These are phyloP conservation scores for Arabis alpina DNA, from an alignment of 345 rosid genomes.

Conservation along the genomic window DNA sequence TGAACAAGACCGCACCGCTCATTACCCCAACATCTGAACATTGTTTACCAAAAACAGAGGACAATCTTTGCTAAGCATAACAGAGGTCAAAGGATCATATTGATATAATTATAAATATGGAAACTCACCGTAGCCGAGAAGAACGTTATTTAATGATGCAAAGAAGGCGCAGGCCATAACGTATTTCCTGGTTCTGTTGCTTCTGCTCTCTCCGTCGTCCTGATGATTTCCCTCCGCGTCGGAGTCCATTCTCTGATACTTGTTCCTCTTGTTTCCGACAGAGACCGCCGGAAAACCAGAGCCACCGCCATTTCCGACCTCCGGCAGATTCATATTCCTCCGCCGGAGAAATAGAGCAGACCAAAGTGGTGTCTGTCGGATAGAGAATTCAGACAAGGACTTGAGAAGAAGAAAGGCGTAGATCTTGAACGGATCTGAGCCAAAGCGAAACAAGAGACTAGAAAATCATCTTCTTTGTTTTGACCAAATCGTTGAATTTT, in stretches of 20 bases:
- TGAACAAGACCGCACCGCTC: constrained; percentile 95
- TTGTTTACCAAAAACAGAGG: constrained; percentile 24
- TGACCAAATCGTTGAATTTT: constrained; percentile 37
- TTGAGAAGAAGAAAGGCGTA: constrained; percentile 6
- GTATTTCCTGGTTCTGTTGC: constrained; percentile 53
- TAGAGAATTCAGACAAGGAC: constrained; percentile 20
- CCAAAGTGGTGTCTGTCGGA: constrained; percentile 12
- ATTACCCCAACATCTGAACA: constrained; percentile 89
- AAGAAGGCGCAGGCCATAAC: constrained; percentile 81
- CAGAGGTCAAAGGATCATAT: neutral
- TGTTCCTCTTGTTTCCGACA: constrained; percentile 61
- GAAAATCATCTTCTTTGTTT: constrained; percentile 21
- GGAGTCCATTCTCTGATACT: constrained; percentile 79
- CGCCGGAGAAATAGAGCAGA: constrained; percentile 25
- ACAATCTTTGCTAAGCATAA: constrained; percentile 3
- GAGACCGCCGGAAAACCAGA: constrained; percentile 48
- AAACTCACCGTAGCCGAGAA: constrained; percentile 83
- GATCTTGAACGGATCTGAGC: constrained; percentile 38
- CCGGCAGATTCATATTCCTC: constrained; percentile 53
- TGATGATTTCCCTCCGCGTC: constrained; percentile 46
- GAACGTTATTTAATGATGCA: constrained; percentile 87
- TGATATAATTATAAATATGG: neutral
- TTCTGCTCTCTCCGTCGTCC: constrained; percentile 46
- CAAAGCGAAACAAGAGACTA: neutral
- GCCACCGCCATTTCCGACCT: constrained; percentile 52